These are phyloP conservation scores for Mortierella sp. DNA, from an alignment of 371 early-diverging fungal species.

Conservation along the genomic window DNA sequence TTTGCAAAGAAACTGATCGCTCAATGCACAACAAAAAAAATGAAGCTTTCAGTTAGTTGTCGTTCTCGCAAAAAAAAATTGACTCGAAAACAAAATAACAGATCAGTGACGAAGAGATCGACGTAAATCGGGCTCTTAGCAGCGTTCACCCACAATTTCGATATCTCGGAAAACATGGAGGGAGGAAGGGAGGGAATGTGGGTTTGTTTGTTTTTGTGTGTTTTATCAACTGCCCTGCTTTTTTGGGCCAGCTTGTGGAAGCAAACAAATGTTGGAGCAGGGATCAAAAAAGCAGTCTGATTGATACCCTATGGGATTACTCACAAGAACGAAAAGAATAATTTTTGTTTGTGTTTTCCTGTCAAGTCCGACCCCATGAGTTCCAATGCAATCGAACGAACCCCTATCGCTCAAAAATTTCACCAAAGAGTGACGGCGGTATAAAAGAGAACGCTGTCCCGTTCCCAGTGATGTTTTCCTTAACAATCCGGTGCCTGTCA, in stretches of 20 bases:
- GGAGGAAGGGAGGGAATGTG: neutral
- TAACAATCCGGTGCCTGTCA: slow-evolving; percentile 46
- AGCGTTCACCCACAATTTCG: too few species aligned
- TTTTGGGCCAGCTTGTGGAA: neutral
- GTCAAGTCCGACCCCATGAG: neutral
- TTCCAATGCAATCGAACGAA: neutral
- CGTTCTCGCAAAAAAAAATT: neutral
- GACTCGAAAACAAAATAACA: neutral
- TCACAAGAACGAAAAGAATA: neutral
- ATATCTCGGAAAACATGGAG: too few species aligned
- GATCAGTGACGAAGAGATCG: neutral
- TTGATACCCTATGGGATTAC: neutral
- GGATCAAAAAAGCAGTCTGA: neutral
- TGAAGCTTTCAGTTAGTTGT: too few species aligned
- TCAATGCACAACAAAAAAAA: too few species aligned
- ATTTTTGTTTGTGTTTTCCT: neutral
- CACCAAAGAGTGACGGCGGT: neutral
- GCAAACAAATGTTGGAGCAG: neutral
- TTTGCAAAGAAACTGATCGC: too few species aligned
- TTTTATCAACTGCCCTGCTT: neutral
- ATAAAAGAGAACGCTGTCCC: neutral
- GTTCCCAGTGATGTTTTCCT: neutral
- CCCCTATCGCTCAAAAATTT: neutral
- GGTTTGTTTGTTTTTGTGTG: neutral
- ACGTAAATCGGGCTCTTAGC: neutral